phyloP scores from a whole-genome alignment of 2,329 filamentous ascomycete genomes.

The Cladobotryum mycophilum region DNA sequence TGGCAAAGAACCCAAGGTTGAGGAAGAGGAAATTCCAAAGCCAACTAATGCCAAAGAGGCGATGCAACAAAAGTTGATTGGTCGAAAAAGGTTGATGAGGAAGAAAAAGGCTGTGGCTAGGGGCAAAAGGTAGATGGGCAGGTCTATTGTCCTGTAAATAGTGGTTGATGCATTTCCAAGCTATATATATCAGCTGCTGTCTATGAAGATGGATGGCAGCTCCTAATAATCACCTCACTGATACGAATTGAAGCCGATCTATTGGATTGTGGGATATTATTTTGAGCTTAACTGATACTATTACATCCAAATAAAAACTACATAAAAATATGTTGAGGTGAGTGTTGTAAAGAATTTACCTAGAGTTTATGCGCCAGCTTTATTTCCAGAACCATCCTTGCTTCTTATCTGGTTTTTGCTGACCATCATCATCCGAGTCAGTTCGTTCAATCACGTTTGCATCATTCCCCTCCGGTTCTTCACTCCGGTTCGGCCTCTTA shows the following conservation, averaged over 20 bases:
- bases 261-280: no score
- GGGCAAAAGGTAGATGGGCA: conserved; percentile 21
- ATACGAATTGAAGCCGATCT: no score
- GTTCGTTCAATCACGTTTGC: conserved; percentile 5
- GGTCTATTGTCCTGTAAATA: no score
- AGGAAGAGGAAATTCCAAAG: conserved; percentile 24
- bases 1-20: conserved; percentile 20
- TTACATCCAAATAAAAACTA: neutral
- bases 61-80: conserved; percentile 70
- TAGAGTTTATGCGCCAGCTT: neutral
- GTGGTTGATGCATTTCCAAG: no score
- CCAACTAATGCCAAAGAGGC: conserved; percentile 31
- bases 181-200: no score
- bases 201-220: neutral
- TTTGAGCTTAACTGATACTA: no score
- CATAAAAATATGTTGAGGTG: neutral
- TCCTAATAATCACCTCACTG: no score
- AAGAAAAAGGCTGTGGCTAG: conserved; percentile 53
- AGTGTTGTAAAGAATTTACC: neutral
- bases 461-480: conserved; percentile 10
- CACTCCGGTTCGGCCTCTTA: conserved; percentile 14
- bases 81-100: conserved; percentile 73
- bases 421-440: neutral
- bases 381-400: conserved; percentile 38
- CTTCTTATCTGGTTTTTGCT: conserved; percentile 18